Evolutionary conservation across 2,329 filamentous ascomycete species (phyloP), one percentile per base, ranked within the genome.

Genomic region (Talaromyces sp.): DNA sequence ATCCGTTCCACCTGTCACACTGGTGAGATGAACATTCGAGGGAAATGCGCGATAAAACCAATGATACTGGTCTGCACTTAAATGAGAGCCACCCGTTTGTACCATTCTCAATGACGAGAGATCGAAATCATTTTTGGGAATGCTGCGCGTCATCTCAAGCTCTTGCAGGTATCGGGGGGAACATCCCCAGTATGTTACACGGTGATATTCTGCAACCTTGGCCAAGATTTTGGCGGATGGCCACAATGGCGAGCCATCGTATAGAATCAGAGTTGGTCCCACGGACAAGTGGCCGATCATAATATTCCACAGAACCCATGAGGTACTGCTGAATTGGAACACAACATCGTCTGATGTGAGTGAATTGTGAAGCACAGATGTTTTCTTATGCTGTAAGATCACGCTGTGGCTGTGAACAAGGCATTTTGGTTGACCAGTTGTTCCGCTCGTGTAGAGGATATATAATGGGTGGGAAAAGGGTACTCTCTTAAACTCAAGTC

Each of bases 221-320:
- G 51, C 43, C 49, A 77, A 65, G 22, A 65, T 67, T 24, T 61
- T 67, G 1, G 70, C 65, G 49, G 69, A 65, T 2, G 76, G 76
- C 61, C 72, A 75, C 37, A 77, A 63, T 0, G 75, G 74, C 1
- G 70, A 73, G 17, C 76, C 76, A 50, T 77, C 75, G 62, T 78
- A 79, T 41, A 74, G 67, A 56, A 78, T 69, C 7, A 75, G 64
- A 22, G 70, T 72, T 11, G 71, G 69, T n/a, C 75, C 75, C 24
- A 69, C 69, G 11, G 71, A 68, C n/a, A 76, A 64, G 55, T 76
- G 70, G 24, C 73, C 73, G 49, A 73, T 70, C 73, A 76, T 75
- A 37, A 76, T 70, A 58, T 76, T 75, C 64, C 73, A 77, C n/a
- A 79, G 67, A 1, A 78, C 71, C 77, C 77, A 80, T 6, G 74